Conservation (phyloP, 192 early-diverging fungal genomes). For the Rhizophagus prolifer region DNA sequence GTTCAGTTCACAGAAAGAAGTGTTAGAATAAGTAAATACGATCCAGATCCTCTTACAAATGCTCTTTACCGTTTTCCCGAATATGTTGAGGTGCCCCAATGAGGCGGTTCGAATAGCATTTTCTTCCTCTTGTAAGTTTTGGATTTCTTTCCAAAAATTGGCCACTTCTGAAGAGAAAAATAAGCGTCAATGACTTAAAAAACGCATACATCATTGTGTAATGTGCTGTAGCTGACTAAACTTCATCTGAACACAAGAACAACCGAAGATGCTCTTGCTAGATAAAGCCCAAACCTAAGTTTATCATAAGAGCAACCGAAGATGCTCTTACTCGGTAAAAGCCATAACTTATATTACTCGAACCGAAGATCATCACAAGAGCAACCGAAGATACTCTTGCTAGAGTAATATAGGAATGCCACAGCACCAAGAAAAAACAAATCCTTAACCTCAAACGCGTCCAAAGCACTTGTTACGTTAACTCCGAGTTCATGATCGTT, state of each 20-base stretch:
- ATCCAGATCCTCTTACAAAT: slow-evolving; percentile 26
- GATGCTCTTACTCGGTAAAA: slow-evolving; percentile 32
- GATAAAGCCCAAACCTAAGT: slow-evolving; percentile 25
- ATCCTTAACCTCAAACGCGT: slow-evolving; percentile 17
- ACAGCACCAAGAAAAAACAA: slow-evolving; percentile 27
- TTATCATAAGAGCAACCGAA: slow-evolving; percentile 31
- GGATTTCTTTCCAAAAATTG: slow-evolving; percentile 28
- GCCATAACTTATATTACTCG: slow-evolving; percentile 21
- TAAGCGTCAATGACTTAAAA: slow-evolving; percentile 15
- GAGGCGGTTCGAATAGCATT: slow-evolving; percentile 24
- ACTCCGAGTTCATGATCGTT: slow-evolving; percentile 21
- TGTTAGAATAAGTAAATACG: slow-evolving; percentile 26
- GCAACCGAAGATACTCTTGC: slow-evolving; percentile 29
- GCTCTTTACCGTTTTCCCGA: slow-evolving; percentile 23
- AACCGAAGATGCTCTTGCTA: slow-evolving; percentile 33
- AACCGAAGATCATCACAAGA: slow-evolving; percentile 27
- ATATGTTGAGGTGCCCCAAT: slow-evolving; percentile 28
- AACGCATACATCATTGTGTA: slow-evolving; percentile 16
- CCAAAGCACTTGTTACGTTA: slow-evolving; percentile 5
- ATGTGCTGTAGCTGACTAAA: slow-evolving; percentile 26
- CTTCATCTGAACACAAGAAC: slow-evolving; percentile 28
- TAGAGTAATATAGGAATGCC: slow-evolving; percentile 14
- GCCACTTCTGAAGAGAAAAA: slow-evolving; percentile 19
- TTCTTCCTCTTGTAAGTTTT: slow-evolving; percentile 28
- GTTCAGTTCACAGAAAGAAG: slow-evolving; percentile 27